Evolutionary conservation across 2,329 filamentous ascomycete species (phyloP).

Genomic region (Ploettnerulaceae sp.): DNA sequence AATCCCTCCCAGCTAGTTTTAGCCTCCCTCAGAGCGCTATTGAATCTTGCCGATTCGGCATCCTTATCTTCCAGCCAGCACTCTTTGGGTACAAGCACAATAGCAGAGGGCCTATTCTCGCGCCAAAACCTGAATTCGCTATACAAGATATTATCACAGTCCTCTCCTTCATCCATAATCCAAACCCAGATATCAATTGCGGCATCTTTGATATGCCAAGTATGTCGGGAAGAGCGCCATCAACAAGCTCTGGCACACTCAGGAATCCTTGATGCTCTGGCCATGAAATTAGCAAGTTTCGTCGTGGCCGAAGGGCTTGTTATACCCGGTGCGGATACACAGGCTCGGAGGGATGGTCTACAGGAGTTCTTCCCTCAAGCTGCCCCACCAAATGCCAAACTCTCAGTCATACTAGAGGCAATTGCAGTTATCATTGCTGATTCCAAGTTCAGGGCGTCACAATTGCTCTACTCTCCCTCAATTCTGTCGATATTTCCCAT

Average conservation of each 20-base stretch:
- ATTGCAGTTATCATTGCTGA: constrained; percentile 71
- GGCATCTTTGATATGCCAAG: constrained; percentile 48
- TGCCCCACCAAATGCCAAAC: constrained; percentile 51
- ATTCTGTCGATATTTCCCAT: constrained; percentile 66
- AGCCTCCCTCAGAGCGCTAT: constrained; percentile 69
- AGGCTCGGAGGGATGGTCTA: constrained; percentile 50
- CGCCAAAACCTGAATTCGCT: constrained; percentile 57
- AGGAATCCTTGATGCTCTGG: constrained; percentile 74
- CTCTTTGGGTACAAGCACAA: constrained; percentile 43
- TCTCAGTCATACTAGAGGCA: constrained; percentile 71
- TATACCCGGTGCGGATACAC: constrained; percentile 56
- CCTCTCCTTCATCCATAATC: constrained; percentile 45
- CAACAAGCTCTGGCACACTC: constrained; percentile 66
- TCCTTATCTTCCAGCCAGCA: constrained; percentile 48
- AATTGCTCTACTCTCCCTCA: constrained; percentile 63
- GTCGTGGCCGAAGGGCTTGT: constrained; percentile 64
- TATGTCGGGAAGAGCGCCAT: constrained; percentile 66
- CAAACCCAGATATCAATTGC: constrained; percentile 60
- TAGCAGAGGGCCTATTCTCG: constrained; percentile 63
- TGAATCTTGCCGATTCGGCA: constrained; percentile 64
- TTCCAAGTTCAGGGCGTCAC: constrained; percentile 72
- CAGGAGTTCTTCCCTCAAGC: constrained; percentile 55
- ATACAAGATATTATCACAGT: constrained; percentile 58
- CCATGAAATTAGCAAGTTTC: constrained; percentile 66
- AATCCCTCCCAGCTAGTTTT: constrained; percentile 63